phyloP scores from a whole-genome alignment of 352 stramenopile species.

The Globisporangium radiosum region DNA sequence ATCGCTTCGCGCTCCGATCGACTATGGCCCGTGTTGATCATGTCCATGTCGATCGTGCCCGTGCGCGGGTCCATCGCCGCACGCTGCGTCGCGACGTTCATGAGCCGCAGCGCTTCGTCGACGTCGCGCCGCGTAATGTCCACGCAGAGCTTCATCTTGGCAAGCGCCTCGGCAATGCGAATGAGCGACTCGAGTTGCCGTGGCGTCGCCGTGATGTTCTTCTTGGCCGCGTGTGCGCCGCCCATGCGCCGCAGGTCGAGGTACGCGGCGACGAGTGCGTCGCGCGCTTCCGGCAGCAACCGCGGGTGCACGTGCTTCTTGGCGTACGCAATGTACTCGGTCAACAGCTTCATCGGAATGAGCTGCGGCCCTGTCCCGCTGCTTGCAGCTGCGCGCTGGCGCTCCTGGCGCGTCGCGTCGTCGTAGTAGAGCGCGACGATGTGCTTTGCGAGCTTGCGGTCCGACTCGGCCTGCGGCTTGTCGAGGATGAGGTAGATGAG shows the following conservation, averaged over 20 bases:
- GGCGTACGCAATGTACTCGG: conserved; percentile 96
- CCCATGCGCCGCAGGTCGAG: conserved; percentile 86
- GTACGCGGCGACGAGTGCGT: conserved; percentile 92
- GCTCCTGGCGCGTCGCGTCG: conserved; percentile 46
- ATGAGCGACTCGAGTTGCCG: conserved; percentile 98
- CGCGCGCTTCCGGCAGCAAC: conserved; percentile 85
- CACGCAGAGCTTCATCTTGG: conserved; percentile 90
- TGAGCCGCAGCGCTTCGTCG: conserved; percentile 93
- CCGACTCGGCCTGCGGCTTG: conserved; percentile 90
- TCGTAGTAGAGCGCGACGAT: conserved; percentile 97
- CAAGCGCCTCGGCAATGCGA: conserved; percentile 95
- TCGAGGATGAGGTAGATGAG: conserved; percentile 99
- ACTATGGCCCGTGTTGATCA: conserved; percentile 95
- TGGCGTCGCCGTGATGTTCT: conserved; percentile 97
- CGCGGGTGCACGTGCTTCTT: conserved; percentile 90
- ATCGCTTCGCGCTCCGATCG: conserved; percentile 85
- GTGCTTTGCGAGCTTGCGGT: conserved; percentile 95
- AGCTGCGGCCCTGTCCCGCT: conserved; percentile 35
- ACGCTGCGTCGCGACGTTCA: conserved; percentile 96
- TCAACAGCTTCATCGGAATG: conserved; percentile 77
- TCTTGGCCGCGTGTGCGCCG: conserved; percentile 52
- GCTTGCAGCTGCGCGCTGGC: conserved; percentile 23
- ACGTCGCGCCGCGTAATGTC: conserved; percentile 83
- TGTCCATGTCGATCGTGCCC: conserved; percentile 99
- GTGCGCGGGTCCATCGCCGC: conserved; percentile 97